Evolutionary conservation across 2,329 filamentous ascomycete species (phyloP).

Genomic region (Zasmidium cellare): DNA sequence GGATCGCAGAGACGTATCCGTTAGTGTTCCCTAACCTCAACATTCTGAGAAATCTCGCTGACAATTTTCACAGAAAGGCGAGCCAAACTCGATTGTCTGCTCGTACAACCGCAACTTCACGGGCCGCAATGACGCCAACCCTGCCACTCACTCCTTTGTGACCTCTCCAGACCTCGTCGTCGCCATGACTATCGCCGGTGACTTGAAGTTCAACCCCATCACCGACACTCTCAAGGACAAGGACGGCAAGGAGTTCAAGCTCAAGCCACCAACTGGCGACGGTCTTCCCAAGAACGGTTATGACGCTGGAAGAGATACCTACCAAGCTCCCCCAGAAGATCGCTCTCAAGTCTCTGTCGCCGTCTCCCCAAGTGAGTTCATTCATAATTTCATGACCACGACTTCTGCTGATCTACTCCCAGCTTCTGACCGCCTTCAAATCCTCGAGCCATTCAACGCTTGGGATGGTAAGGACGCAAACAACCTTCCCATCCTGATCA

Average conservation of each 20-base stretch:
- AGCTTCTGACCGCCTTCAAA: constrained; percentile 86
- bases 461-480: constrained; percentile 84
- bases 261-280: constrained; percentile 75
- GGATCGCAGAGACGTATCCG: constrained; percentile 65
- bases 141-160: constrained; percentile 90
- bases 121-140: constrained; percentile 94
- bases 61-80: constrained; percentile 66
- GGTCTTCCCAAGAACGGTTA: constrained; percentile 81
- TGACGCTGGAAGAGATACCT: constrained; percentile 62
- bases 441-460: constrained; percentile 78
- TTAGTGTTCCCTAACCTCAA: neutral
- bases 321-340: constrained; percentile 88
- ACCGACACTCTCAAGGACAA: constrained; percentile 91
- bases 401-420: too few relatives aligned
- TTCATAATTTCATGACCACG: too few relatives aligned
- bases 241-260: constrained; percentile 93
- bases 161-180: constrained; percentile 88
- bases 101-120: constrained; percentile 99
- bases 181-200: constrained; percentile 79
- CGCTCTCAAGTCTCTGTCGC: constrained; percentile 71
- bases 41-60: neutral
- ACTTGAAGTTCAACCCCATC: constrained; percentile 89
- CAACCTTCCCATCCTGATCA: constrained; percentile 90
- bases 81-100: constrained; percentile 93
- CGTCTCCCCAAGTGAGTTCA: constrained; percentile 65